phyloP scores from a whole-genome alignment of 352 stramenopile genomes.

The Pythium aristosporum region DNA sequence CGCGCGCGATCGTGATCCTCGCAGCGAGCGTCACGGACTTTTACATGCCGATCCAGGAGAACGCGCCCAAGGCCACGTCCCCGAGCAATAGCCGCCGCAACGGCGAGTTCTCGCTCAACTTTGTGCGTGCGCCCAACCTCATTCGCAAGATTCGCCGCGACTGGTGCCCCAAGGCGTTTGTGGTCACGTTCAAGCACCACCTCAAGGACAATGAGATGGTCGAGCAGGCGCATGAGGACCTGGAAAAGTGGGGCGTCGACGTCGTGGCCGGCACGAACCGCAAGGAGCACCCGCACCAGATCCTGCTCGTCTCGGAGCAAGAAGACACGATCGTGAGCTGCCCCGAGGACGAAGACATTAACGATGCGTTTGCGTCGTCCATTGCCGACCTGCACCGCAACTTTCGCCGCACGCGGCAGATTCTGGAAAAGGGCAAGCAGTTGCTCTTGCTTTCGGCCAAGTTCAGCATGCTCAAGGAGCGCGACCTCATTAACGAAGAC shows the following conservation, averaged over 20 bases:
- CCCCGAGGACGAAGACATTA: slow-evolving; percentile 73
- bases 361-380: slow-evolving; percentile 73
- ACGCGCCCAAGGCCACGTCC: slow-evolving; percentile 15
- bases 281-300: slow-evolving; percentile 47
- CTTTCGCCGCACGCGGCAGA: slow-evolving; percentile 70
- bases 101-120: slow-evolving; percentile 74
- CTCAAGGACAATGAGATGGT: slow-evolving; percentile 70
- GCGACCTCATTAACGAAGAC: slow-evolving; percentile 84
- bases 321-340: slow-evolving; percentile 81
- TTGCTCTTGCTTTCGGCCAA: slow-evolving; percentile 81
- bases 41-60: slow-evolving; percentile 50
- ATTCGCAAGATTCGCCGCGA: slow-evolving; percentile 80
- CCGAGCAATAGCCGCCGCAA: slow-evolving; percentile 19
- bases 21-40: slow-evolving; percentile 83
- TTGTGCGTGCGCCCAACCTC: slow-evolving; percentile 76
- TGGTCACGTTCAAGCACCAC: slow-evolving; percentile 79
- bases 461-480: slow-evolving; percentile 88
- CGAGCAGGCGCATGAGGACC: slow-evolving; percentile 58
- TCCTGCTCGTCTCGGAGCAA: slow-evolving; percentile 79
- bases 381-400: slow-evolving; percentile 75
- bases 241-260: slow-evolving; percentile 83
- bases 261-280: slow-evolving; percentile 70
- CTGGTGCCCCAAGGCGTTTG: slow-evolving; percentile 78
- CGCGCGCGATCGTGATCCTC: slow-evolving; percentile 68
- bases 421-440: slow-evolving; percentile 76